phyloP scores from a whole-genome alignment of 2,329 filamentous ascomycete genomes.

The Teratosphaeria pseudoeucalypti region DNA sequence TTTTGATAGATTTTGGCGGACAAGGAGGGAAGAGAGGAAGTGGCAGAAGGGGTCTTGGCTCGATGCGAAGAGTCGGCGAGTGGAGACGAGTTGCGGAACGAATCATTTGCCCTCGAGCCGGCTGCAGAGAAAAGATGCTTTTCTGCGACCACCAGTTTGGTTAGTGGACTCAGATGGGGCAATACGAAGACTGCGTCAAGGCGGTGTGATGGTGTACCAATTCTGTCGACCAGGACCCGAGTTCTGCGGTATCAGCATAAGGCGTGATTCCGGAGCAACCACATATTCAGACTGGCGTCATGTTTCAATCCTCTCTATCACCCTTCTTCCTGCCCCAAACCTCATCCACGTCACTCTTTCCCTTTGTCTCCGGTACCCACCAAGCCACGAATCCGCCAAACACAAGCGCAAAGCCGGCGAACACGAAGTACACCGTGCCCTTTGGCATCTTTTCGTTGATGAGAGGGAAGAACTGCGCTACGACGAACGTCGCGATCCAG shows the following conservation, averaged over 20 bases:
- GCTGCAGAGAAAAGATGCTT: no score
- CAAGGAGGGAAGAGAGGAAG: background rate
- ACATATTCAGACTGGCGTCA: background rate
- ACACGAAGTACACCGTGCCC: slow-evolving; percentile 87
- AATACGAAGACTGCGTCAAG: no score
- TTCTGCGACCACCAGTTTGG: no score
- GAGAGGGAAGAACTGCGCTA: slow-evolving; percentile 91
- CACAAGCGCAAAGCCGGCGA: slow-evolving; percentile 60
- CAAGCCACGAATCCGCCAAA: slow-evolving; percentile 62
- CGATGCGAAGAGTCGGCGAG: no score
- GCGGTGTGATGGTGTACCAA: no score
- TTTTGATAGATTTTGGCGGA: background rate
- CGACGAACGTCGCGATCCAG: slow-evolving; percentile 81
- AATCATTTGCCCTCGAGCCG: no score
- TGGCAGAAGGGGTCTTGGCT: background rate
- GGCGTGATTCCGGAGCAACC: background rate
- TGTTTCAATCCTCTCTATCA: slow-evolving; percentile 4
- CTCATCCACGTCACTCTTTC: slow-evolving; percentile 72
- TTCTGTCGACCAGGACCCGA: no score
- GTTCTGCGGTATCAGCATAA: background rate
- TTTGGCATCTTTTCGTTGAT: slow-evolving; percentile 68
- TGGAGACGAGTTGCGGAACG: no score
- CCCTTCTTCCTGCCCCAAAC: slow-evolving; percentile 65
- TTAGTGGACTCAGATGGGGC: no score
- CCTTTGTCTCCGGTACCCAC: slow-evolving; percentile 75